These are phyloP conservation scores for Diaporthe caulivora DNA, from an alignment of 2,329 filamentous ascomycete species.

Conservation along the genomic window DNA sequence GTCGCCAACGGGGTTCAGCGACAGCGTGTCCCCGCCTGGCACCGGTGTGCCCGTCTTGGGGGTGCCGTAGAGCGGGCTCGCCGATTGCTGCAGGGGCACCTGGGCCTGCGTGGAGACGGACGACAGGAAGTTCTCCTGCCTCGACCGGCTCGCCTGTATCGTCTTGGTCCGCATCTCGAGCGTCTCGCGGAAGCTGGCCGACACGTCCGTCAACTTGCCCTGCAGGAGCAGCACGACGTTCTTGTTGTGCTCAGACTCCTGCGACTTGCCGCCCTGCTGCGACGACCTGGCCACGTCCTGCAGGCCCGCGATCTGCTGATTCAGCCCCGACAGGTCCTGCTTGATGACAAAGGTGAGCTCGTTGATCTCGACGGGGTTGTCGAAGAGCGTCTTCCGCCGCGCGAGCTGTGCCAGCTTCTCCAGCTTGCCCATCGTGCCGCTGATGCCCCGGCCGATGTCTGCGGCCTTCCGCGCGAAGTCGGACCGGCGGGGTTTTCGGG, in stretches of 20 bases:
- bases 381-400: constrained; percentile 96
- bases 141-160: constrained; percentile 90
- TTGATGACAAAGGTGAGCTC: constrained; percentile 98
- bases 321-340: constrained; percentile 87
- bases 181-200: constrained; percentile 96
- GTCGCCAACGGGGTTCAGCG: constrained; percentile 84
- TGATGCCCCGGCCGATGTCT: constrained; percentile 92
- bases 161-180: constrained; percentile 97
- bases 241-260: constrained; percentile 97
- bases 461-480: constrained; percentile 95
- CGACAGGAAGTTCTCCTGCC: constrained; percentile 97
- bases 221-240: constrained; percentile 94
- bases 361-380: constrained; percentile 97
- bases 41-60: constrained; percentile 76
- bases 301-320: constrained; percentile 88
- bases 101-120: constrained; percentile 85
- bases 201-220: constrained; percentile 91
- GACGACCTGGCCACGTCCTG: constrained; percentile 75
- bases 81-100: constrained; percentile 76
- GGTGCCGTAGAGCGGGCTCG: constrained; percentile 88
- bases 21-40: constrained; percentile 80
- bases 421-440: constrained; percentile 92
- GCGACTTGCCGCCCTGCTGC: constrained; percentile 78
- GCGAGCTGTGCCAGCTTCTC: constrained; percentile 94
- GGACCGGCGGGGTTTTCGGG: constrained; percentile 72